phyloP scores from a whole-genome alignment of 305 asterid species.

The Fraxinus xanthoxyloides region DNA sequence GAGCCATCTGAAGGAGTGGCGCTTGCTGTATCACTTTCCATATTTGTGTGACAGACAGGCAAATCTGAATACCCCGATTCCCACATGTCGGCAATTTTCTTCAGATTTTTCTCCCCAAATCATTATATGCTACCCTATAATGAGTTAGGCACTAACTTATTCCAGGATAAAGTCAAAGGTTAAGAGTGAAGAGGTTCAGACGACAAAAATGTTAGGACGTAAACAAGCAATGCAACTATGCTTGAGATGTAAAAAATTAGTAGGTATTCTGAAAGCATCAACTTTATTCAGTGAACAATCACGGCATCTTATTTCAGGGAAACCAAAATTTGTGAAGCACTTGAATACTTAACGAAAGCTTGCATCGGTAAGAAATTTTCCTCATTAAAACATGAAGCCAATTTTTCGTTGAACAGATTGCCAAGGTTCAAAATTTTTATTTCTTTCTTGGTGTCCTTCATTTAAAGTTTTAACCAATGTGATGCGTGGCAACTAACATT shows the following conservation, averaged over 20 bases:
- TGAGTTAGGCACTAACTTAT: constrained; percentile 38
- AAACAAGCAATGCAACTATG: constrained; percentile 17
- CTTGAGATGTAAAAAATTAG: constrained; percentile 16
- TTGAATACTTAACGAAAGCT: constrained; percentile 10
- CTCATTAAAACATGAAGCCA: not conserved
- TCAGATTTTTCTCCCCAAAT: constrained; percentile 51
- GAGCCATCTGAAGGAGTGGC: constrained; percentile 45
- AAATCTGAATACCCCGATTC: constrained; percentile 45
- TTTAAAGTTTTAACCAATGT: not conserved
- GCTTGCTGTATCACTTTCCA: constrained; percentile 71
- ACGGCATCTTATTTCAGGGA: constrained; percentile 13
- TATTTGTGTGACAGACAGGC: constrained; percentile 39
- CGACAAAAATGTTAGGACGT: constrained; percentile 18
- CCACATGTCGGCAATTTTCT: constrained; percentile 42
- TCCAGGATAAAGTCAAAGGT: constrained; percentile 39
- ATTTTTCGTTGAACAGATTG: not conserved
- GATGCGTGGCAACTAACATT: not conserved
- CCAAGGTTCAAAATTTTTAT: not conserved
- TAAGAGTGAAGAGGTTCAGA: constrained; percentile 25
- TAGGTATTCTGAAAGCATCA: not conserved
- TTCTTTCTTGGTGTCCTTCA: not conserved
- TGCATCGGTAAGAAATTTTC: constrained; percentile 7
- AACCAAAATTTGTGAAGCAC: not conserved
- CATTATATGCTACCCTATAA: constrained; percentile 60
- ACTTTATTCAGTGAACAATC: constrained; percentile 7